These are phyloP conservation scores for Penicillium nucicola DNA, from an alignment of 495 filamentous ascomycete genomes.

Conservation along the genomic window DNA sequence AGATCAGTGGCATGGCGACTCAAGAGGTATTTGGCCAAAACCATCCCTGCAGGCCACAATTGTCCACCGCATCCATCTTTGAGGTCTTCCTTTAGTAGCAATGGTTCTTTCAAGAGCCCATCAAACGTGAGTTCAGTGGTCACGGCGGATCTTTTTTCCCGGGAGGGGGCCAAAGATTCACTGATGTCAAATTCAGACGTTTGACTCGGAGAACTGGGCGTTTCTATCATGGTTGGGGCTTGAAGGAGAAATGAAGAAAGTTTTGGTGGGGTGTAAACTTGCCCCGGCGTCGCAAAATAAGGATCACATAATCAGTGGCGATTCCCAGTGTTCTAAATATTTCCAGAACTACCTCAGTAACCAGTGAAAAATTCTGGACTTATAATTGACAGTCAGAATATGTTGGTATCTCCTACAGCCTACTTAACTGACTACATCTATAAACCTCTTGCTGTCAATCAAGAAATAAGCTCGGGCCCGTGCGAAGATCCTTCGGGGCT, in stretches of 20 bases:
- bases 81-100: slow-evolving; percentile 80
- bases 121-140: slow-evolving; percentile 67
- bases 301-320: slow-evolving; percentile 4
- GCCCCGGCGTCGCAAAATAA: no score
- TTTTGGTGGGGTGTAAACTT: slow-evolving; percentile 6
- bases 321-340: background rate
- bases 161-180: slow-evolving; percentile 66
- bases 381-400: no score
- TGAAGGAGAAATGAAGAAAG: background rate
- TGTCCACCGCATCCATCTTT: slow-evolving; percentile 86
- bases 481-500: background rate
- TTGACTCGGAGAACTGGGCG: background rate
- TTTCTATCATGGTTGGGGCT: slow-evolving; percentile 3
- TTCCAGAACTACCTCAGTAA: no score
- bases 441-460: background rate
- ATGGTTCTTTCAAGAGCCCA: slow-evolving; percentile 63
- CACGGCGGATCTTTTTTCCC: slow-evolving; percentile 59
- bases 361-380: no score
- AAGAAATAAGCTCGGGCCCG: slow-evolving; percentile 3
- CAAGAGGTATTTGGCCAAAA: slow-evolving; percentile 80
- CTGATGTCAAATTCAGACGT: slow-evolving; percentile 43
- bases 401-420: no score
- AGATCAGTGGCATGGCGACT: slow-evolving; percentile 60
- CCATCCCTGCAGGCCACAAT: slow-evolving; percentile 91
- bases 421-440: background rate